Base-by-base conservation (phyloP, 164 flowering plant species). In the Platanus orientalis region DNA sequence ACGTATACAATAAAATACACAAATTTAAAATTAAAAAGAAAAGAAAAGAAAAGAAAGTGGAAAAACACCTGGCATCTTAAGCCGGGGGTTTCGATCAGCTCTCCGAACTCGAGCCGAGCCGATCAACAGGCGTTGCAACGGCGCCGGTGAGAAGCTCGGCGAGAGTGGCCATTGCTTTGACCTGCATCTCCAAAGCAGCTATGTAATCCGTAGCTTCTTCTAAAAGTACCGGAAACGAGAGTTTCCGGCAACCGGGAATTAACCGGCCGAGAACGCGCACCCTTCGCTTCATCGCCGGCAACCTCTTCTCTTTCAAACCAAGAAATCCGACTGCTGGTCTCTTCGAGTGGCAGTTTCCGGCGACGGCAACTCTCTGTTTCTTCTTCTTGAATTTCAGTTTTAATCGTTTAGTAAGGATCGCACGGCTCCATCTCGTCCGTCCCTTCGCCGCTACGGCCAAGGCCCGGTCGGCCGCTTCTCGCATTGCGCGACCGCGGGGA, bases 151-250 rank as follows among this genome's bases (percentile, higher is more conserved):
- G 81, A 1, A 80, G 76, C 57, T 81, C 74, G 32, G 78, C 67
- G 39, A 88, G 69, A 34, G 83, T 77, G 11, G 71, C 70, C 96
- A 88, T 83, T 69, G 87, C 83, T 49, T 80, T 70, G 25, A 88
- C 75, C 69, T 88, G 96, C 90, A 88, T 88, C 84, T 86, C 84
- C 60, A 84, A 66, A 39, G 96, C 95, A 4, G 87, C 71, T 25
- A 88, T 84, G 55, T 86, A 88, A 61, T 88, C 92, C 12, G 78
- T 71, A 0, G 89, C 75, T 65, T 88, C 96, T n/a, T 88, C 96
- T 45, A 88, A 70, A 39, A 88, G 70, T 1, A 69, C 78, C 47
- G 92, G 90, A 57, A 86, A 63, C 23, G 87, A 67, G 51, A 80
- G 68, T 58, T 86, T 82, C 68, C 77, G 72, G 78, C 96, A 83